These are phyloP conservation scores for Boehmeria nivea DNA, from an alignment of 306 rosid genomes.

Conservation along the genomic window DNA sequence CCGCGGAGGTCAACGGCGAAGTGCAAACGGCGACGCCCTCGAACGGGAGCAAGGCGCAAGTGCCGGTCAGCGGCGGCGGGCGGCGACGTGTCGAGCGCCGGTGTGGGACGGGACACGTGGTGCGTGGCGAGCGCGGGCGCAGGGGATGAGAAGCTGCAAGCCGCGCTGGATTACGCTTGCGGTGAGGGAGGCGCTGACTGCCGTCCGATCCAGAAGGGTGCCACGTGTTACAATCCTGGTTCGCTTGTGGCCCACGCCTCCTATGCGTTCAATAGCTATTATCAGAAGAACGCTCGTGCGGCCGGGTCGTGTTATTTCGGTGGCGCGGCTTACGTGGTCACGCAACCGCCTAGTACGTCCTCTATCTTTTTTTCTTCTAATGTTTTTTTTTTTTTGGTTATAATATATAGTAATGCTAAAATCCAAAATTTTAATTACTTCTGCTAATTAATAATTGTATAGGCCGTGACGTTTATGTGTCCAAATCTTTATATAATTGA, in stretches of 20 bases:
- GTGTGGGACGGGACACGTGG: conserved; percentile 41
- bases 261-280: conserved; percentile 75
- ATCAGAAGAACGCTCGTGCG: conserved; percentile 64
- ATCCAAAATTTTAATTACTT: no score
- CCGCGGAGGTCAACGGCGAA: conserved; percentile 2
- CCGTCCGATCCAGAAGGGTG: conserved; percentile 47
- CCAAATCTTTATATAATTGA: no score
- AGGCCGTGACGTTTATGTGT: no score
- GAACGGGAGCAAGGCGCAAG: conserved; percentile 31
- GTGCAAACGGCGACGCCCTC: conserved; percentile 24
- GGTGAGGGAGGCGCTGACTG: conserved; percentile 87
- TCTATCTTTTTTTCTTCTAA: no score
- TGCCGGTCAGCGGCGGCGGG: conserved; percentile 23
- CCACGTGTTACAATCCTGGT: conserved; percentile 70
- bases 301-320: conserved; percentile 65
- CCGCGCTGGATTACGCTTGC: conserved; percentile 68
- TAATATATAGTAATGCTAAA: no score
- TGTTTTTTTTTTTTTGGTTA: neutral
- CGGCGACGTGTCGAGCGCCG: conserved; percentile 7
- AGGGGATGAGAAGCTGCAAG: conserved; percentile 40
- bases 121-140: conserved; percentile 61
- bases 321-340: conserved; percentile 64
- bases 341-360: conserved; percentile 64
- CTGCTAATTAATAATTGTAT: no score
- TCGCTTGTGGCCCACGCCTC: conserved; percentile 84